phyloP scores from a whole-genome alignment of 2,329 filamentous ascomycete genomes.

The Curvularia hawaiiensis region DNA sequence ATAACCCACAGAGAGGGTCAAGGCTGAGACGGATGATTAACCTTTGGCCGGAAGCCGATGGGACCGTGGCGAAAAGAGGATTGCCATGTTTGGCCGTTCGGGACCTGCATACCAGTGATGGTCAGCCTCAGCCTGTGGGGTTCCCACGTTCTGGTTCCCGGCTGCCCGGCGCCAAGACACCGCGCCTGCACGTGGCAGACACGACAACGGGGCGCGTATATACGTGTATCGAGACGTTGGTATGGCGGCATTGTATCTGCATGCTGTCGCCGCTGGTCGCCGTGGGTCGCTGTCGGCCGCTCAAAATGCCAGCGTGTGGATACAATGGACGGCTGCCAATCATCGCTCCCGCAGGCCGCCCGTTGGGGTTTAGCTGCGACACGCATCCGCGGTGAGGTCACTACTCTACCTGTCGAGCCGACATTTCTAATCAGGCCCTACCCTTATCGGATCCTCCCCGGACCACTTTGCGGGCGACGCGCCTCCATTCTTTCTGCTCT shows the following conservation, averaged over 20 bases:
- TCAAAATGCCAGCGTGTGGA: neutral
- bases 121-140: constrained; percentile 13
- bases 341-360: constrained; percentile 4
- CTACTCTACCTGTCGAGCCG: constrained; percentile 4
- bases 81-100: neutral
- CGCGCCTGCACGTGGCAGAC: neutral
- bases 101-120: constrained; percentile 22
- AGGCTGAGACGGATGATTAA: neutral
- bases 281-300: neutral
- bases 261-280: neutral
- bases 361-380: constrained; percentile 16
- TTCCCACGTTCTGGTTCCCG: constrained; percentile 12
- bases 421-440: constrained; percentile 36
- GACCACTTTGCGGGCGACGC: constrained; percentile 18
- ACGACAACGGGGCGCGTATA: neutral
- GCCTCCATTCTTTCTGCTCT: constrained; percentile 11
- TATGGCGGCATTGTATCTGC: neutral
- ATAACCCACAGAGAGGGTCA: neutral
- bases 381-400: constrained; percentile 27
- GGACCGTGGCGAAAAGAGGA: constrained; percentile 13
- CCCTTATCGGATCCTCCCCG: constrained; percentile 25
- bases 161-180: constrained; percentile 2
- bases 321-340: neutral
- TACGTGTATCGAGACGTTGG: neutral
- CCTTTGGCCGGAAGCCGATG: neutral